Base-by-base conservation (phyloP, 768 basidiomycete genomes). In the Cubamyces lactineus region DNA sequence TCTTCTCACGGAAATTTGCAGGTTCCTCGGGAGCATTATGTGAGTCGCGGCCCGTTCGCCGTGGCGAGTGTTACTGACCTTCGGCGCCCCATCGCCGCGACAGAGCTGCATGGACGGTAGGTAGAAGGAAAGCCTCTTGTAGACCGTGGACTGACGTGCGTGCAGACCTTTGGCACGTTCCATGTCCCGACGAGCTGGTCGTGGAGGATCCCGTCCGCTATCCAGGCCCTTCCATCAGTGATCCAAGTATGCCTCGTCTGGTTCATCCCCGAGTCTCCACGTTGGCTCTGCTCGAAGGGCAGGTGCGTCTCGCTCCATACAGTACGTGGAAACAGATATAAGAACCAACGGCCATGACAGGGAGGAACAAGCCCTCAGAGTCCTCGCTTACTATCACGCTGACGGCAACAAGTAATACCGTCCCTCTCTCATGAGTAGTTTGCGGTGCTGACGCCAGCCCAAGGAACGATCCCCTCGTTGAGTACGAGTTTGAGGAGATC, bases 401-500 rank as follows among this genome's bases (percentile, higher is more conserved):
- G 70, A 76, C 21, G 78, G 77, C 1, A 73, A 79, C 53, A 67
- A 66, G 69, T 68, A 42, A 26, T 28, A 64, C 55, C 17, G 1
- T 2, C 34, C 53, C 38, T 30, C 16, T 5, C 38, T 34, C 30
- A 21, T 11, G 1, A 2, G 12, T 38, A 4, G 13, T 13, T 42
- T 15, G 9, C 12, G 1, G 28, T 41, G 0, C 62, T 69, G 21
- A 59, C 11, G 3, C 26, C 13, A 7, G 26, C 3, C 7, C 12
- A 21, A 59, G 71, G 51, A 61, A 79, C 23, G 83, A 87, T 66
- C 81, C 85, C 1, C 78, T 85, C 1, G 84, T 87, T 1, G 76
- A 82, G 64, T 85, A 82, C 68, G 85, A 86, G 69, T 86, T 83
- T 64, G 79, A 82, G 64, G 86, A 88, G 72, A 88, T 89, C 75